Evolutionary conservation across 2,329 filamentous ascomycete species (phyloP).

Genomic region (Fusarium verrucosum): DNA sequence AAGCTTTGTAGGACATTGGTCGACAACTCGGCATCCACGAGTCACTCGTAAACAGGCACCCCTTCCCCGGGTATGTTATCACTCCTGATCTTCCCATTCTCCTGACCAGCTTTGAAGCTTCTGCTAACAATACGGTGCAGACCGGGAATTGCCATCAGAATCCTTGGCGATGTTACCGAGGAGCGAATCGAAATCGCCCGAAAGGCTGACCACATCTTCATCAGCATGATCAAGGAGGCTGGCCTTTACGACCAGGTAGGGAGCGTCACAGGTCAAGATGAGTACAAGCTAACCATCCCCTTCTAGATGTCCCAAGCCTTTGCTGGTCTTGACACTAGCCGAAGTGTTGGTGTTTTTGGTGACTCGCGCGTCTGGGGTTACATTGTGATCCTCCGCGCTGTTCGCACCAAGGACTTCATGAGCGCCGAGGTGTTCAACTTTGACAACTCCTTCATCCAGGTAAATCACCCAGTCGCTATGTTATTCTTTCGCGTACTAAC

Average conservation of each 20-base stretch:
- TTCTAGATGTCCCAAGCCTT: constrained; percentile 41
- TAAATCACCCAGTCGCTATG: neutral
- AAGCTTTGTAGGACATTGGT: too few species aligned
- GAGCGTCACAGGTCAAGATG: constrained; percentile 1
- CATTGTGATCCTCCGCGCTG: constrained; percentile 49
- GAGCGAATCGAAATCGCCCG: constrained; percentile 82
- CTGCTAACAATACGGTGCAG: neutral
- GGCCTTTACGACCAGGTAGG: constrained; percentile 68
- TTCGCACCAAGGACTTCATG: constrained; percentile 66
- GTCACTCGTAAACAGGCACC: constrained; percentile 25
- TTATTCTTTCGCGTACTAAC: constrained; percentile 61
- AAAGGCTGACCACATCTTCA: constrained; percentile 82
- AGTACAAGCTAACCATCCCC: neutral
- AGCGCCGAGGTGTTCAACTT: constrained; percentile 72
- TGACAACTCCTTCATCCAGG: constrained; percentile 9
- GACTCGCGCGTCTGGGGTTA: constrained; percentile 47
- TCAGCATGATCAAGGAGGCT: constrained; percentile 75
- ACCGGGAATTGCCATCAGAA: constrained; percentile 7
- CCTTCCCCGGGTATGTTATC: constrained; percentile 32
- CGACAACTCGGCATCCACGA: constrained; percentile 10
- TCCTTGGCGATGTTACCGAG: constrained; percentile 80
- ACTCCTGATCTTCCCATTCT: neutral
- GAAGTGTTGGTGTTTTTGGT: constrained; percentile 50
- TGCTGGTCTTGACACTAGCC: constrained; percentile 30
- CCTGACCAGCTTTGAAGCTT: neutral